phyloP scores from a whole-genome alignment of 805 yeast species.

The Pichia californica region DNA sequence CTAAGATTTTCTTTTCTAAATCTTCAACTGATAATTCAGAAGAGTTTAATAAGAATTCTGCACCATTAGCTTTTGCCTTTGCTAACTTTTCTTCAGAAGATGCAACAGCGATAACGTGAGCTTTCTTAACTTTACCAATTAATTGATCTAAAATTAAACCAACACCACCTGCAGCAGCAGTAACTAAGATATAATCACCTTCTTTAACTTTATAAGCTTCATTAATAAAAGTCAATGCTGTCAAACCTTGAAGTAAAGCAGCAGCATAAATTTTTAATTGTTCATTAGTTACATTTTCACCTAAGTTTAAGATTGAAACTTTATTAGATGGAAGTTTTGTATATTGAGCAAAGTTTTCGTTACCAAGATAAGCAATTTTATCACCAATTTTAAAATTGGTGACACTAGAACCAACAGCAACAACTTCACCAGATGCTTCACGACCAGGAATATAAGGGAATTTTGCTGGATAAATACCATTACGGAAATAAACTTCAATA shows the following conservation, averaged over 20 bases:
- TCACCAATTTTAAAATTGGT: conserved; percentile 58
- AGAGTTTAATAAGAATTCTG: conserved; percentile 60
- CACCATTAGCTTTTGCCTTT: conserved; percentile 66
- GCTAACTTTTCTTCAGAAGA: conserved; percentile 68
- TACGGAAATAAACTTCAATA: conserved; percentile 78
- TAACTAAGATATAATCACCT: conserved; percentile 68
- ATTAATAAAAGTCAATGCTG: conserved; percentile 64
- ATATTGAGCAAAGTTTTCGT: conserved; percentile 66
- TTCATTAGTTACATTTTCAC: conserved; percentile 41
- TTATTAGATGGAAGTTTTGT: conserved; percentile 38
- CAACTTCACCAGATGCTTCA: conserved; percentile 65
- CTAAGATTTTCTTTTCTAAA: conserved; percentile 46
- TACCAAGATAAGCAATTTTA: conserved; percentile 51
- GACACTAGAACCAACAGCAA: conserved; percentile 55
- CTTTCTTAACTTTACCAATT: conserved; percentile 50
- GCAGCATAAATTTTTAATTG: conserved; percentile 53
- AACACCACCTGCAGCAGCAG: conserved; percentile 96
- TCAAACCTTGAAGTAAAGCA: conserved; percentile 62
- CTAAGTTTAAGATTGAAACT: conserved; percentile 41
- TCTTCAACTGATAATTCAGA: conserved; percentile 39
- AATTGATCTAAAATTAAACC: conserved; percentile 70
- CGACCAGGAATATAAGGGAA: conserved; percentile 67
- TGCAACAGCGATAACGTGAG: conserved; percentile 78
- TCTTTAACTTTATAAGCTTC: conserved; percentile 62
- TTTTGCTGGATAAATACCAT: conserved; percentile 60